Evolutionary conservation across 2,329 filamentous ascomycete species (phyloP).

Genomic region (Alternaria brassicicola): DNA sequence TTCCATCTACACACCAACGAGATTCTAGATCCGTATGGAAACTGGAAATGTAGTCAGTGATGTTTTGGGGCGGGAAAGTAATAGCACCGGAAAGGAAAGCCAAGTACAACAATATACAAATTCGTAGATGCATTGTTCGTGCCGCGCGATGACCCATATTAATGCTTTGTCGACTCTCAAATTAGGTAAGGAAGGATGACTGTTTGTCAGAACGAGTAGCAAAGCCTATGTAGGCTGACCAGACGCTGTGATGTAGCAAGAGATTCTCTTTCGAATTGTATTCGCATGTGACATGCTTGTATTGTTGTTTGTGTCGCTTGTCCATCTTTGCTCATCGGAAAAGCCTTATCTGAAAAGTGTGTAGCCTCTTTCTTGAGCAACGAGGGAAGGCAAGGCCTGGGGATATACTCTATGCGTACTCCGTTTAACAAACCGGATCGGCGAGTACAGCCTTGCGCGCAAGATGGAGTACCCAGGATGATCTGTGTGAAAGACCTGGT

Average conservation of each 20-base stretch:
- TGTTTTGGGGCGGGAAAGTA: too few species aligned
- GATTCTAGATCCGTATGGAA: not conserved
- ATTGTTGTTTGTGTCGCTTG: not conserved
- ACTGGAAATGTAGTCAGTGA: not conserved
- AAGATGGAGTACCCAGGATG: not conserved
- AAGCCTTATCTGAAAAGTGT: not conserved
- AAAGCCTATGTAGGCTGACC: not conserved
- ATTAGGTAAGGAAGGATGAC: not conserved
- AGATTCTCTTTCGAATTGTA: not conserved
- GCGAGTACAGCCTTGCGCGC: not conserved
- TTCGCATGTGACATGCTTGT: not conserved
- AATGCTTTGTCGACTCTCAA: not conserved
- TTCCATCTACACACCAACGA: not conserved
- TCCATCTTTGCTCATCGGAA: not conserved
- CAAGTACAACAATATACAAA: not conserved
- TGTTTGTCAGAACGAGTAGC: not conserved
- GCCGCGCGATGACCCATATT: not conserved
- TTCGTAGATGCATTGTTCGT: not conserved
- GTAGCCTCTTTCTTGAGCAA: not conserved
- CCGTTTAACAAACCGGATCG: not conserved
- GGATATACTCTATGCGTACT: not conserved
- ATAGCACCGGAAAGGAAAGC: not conserved
- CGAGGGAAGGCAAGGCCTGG: not conserved
- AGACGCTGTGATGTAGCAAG: not conserved
- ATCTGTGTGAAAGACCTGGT: too few species aligned